Base-by-base conservation (phyloP, 2,329 filamentous ascomycete genomes). In the Colletotrichum cuscutae region DNA sequence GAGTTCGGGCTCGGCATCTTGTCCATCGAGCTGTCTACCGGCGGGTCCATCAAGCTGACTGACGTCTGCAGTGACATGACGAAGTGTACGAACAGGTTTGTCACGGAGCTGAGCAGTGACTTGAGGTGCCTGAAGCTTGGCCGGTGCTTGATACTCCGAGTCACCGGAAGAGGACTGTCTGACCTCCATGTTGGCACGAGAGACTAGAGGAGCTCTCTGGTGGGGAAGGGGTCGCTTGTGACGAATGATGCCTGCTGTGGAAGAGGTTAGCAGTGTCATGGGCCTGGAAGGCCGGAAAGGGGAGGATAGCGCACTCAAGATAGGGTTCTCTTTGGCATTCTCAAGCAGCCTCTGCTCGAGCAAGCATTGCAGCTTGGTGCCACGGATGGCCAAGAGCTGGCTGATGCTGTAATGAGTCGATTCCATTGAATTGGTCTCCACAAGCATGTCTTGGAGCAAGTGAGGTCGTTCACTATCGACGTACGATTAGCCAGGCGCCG, bases 21-120 rank as follows among this genome's bases (percentile, higher is more conserved):
- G 84, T 26, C 83, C 83, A 65, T 85, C 83, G 15, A 82, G 77
- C 63, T 81, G 83, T 30, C 76, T 80, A 46, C 78, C 65, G 5
- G 37, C 53, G 15, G 64, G 52, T 46, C 65, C 65, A 42, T 72
- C 70, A 11, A 70, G 70, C 42, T 72, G 69, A 5, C 35, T 63
- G 53, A 60, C 58, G 12, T 46, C 69, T 46, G n/a, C 53, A 8
- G 24, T 49, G 32, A n/a, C 22, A 19, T 67, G 49, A 32, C 32
- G 52, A 64, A 61, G n/a, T 11, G 26, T 22, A 7, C 24, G 58
- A 59, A 57, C 30, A 22, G 46, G 4, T 28, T 49, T 56, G 15
- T 61, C 56, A 7, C 46, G 58, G 28, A 62, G 52, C 19, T 28
- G 65, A 52, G 37, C n/a, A 19, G n/a, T 12, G n/a, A 8, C 26